Evolutionary conservation across 108 stramenopile genomes (phyloP).

Genomic region (Thalassiosira profunda): DNA sequence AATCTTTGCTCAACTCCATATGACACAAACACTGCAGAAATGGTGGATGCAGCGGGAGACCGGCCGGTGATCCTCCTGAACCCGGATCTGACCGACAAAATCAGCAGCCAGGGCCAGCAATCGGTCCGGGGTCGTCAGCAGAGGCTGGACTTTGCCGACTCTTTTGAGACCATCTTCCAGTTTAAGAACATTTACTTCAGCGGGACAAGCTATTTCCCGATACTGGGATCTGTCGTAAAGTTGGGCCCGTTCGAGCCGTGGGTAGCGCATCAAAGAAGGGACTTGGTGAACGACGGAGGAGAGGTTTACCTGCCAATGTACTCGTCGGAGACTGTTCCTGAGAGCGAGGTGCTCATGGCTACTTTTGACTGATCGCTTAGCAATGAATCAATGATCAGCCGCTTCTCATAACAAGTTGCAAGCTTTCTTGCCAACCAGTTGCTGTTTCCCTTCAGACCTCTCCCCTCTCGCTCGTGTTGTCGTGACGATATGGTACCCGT

Average conservation of each 20-base stretch:
- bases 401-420: no score
- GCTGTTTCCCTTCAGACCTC: no score
- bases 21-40: no score
- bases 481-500: no score
- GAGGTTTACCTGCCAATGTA: constrained; percentile 82
- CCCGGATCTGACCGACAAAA: constrained; percentile 85
- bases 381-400: no score
- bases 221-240: constrained; percentile 76
- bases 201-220: constrained; percentile 89
- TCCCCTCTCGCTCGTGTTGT: no score
- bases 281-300: constrained; percentile 64
- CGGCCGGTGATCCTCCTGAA: constrained; percentile 85
- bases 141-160: constrained; percentile 74
- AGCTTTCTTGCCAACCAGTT: no score
- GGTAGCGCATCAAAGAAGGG: constrained; percentile 83
- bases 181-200: constrained; percentile 87
- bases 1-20: no score
- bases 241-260: constrained; percentile 64
- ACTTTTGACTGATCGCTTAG: constrained; percentile 55
- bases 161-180: constrained; percentile 76
- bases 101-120: constrained; percentile 81
- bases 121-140: constrained; percentile 80
- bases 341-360: constrained; percentile 69
- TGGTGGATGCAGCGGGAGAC: constrained; percentile 88
- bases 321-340: constrained; percentile 62